phyloP scores from a whole-genome alignment of 2,329 filamentous ascomycete species.

The Graphilbum sp. region DNA sequence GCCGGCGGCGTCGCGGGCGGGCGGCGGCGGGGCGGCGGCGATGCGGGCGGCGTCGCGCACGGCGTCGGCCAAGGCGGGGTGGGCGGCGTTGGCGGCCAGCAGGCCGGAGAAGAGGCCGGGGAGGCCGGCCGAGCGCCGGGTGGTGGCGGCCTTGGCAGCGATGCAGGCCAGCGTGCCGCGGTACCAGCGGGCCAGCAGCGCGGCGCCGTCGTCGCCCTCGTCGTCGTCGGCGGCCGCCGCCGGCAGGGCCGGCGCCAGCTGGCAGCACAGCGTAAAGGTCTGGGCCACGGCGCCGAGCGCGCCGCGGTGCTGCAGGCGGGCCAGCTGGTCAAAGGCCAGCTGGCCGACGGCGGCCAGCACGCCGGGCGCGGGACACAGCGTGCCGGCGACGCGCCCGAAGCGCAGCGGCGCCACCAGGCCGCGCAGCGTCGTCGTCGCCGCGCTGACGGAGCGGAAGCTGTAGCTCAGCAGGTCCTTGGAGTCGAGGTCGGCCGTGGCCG shows the following conservation, averaged over 20 bases:
- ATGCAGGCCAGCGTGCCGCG: slow-evolving; percentile 57
- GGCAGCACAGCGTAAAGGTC: slow-evolving; percentile 70
- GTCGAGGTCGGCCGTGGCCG: slow-evolving; percentile 49
- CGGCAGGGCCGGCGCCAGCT: slow-evolving; percentile 32
- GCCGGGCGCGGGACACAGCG: slow-evolving; percentile 29
- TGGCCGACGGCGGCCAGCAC: slow-evolving; percentile 52
- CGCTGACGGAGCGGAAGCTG: slow-evolving; percentile 87
- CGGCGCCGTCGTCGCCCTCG: slow-evolving; percentile 17
- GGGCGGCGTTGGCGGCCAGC: slow-evolving; percentile 45
- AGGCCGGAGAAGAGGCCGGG: slow-evolving; percentile 76
- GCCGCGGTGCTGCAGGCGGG: slow-evolving; percentile 71
- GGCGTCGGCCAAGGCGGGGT: slow-evolving; percentile 46
- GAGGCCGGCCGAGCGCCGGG: slow-evolving; percentile 79
- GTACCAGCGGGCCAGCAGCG: slow-evolving; percentile 54
- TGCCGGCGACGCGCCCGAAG: slow-evolving; percentile 24
- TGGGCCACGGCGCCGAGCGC: slow-evolving; percentile 87
- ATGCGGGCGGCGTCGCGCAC: slow-evolving; percentile 47
- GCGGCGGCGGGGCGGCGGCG: slow-evolving; percentile 23
- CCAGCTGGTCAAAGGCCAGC: slow-evolving; percentile 67
- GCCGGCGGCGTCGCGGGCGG: slow-evolving; percentile 40
- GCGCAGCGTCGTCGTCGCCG: slow-evolving; percentile 67
- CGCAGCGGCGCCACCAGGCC: slow-evolving; percentile 39
- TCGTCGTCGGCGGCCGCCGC: slow-evolving; percentile 8
- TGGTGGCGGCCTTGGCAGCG: slow-evolving; percentile 61
- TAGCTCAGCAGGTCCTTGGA: slow-evolving; percentile 88